Evolutionary conservation across 345 rosid genomes (phyloP).

Genomic region (Aethionema arabicum): DNA sequence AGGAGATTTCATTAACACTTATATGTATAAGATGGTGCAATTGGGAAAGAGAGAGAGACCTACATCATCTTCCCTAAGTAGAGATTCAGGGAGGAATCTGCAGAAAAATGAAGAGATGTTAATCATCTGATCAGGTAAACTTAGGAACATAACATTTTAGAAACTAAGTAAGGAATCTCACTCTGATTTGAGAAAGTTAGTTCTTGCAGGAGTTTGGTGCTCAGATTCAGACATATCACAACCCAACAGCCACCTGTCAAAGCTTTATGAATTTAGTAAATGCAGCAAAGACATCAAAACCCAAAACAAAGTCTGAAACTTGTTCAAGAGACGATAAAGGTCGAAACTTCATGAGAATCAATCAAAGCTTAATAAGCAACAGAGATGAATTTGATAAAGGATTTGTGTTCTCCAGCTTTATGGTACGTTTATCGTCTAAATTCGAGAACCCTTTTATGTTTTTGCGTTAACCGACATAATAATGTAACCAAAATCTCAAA

Average conservation of each 20-base stretch:
- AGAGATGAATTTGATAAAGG: background rate
- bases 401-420: background rate
- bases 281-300: background rate
- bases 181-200: slow-evolving; percentile 46
- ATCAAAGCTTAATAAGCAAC: background rate
- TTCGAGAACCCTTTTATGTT: background rate
- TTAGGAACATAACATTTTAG: background rate
- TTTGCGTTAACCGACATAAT: background rate
- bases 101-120: slow-evolving; percentile 10
- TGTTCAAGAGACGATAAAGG: background rate
- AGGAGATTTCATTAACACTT: background rate
- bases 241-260: slow-evolving; percentile 77
- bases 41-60: slow-evolving; percentile 28
- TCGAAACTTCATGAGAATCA: background rate
- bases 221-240: slow-evolving; percentile 42
- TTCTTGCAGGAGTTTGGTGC: slow-evolving; percentile 34
- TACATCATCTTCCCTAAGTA: slow-evolving; percentile 88
- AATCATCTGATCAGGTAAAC: slow-evolving; percentile 6
- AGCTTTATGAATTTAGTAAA: background rate
- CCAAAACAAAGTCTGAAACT: slow-evolving; percentile 15
- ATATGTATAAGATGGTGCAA: background rate
- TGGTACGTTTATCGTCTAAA: background rate
- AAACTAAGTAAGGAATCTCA: slow-evolving; percentile 34
- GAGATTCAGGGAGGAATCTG: slow-evolving; percentile 67
- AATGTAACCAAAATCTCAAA: background rate